Conservation (phyloP, 768 basidiomycete genomes). For the Suillus americanus region DNA sequence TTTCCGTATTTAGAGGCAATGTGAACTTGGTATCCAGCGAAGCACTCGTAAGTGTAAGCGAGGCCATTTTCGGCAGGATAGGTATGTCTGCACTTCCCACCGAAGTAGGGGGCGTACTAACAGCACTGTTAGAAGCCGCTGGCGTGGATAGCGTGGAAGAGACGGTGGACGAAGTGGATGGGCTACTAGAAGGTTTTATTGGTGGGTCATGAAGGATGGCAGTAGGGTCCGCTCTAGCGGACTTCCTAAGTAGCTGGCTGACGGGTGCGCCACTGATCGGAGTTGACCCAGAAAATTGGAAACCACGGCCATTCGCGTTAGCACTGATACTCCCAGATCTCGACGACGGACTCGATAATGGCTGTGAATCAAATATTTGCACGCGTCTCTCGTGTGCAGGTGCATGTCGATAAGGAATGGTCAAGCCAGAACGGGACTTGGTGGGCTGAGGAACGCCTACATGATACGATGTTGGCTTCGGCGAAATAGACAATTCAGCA, state of each 20-base stretch:
- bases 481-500: slow-evolving; percentile 64
- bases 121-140: slow-evolving; percentile 36
- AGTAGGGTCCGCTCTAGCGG: slow-evolving; percentile 8
- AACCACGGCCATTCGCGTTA: slow-evolving; percentile 22
- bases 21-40: slow-evolving; percentile 4
- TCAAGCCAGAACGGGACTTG: slow-evolving; percentile 59
- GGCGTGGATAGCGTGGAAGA: slow-evolving; percentile 54
- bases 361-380: slow-evolving; percentile 83
- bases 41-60: slow-evolving; percentile 20
- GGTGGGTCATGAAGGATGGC: slow-evolving; percentile 9
- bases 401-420: slow-evolving; percentile 54
- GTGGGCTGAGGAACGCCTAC: slow-evolving; percentile 77
- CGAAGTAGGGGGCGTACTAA: slow-evolving; percentile 61
- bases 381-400: slow-evolving; percentile 59
- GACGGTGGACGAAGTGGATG: slow-evolving; percentile 29
- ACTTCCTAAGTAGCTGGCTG: slow-evolving; percentile 26
- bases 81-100: slow-evolving; percentile 35
- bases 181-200: slow-evolving; percentile 37
- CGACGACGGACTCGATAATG: slow-evolving; percentile 56
- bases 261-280: slow-evolving; percentile 11
- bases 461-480: slow-evolving; percentile 73
- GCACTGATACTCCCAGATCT: slow-evolving; percentile 30
- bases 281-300: slow-evolving; percentile 18
- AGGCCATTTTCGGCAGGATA: slow-evolving; percentile 35
- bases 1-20: background rate